Percentiles rank a stretch among this genome's conserved stretches.
phyloP scores from a whole-genome alignment of 2,329 filamentous ascomycete species.

The Furcasterigmium sp. region DNA sequence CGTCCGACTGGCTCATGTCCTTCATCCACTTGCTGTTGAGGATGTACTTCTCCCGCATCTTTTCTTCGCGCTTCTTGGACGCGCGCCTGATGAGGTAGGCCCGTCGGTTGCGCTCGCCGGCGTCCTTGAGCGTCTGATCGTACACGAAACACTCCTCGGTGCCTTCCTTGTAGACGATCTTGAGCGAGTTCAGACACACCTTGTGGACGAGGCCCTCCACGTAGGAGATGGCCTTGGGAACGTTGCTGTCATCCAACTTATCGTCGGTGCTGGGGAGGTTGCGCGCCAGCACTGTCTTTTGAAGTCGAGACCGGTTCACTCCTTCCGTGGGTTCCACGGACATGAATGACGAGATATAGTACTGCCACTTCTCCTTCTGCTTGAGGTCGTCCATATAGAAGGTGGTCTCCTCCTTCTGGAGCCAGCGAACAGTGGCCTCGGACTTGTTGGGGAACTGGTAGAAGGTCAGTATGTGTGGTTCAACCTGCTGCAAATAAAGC shows the following conservation, averaged over 20 bases:
- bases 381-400: slow-evolving; percentile 89
- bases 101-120: slow-evolving; percentile 54
- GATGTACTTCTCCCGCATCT: slow-evolving; percentile 74
- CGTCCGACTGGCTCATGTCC: slow-evolving; percentile 71
- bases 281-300: slow-evolving; percentile 64
- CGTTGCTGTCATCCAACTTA: slow-evolving; percentile 58
- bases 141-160: slow-evolving; percentile 69
- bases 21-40: slow-evolving; percentile 77
- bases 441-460: slow-evolving; percentile 60
- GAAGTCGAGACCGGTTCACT: slow-evolving; percentile 58
- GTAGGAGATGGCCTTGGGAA: slow-evolving; percentile 55
- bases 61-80: slow-evolving; percentile 60
- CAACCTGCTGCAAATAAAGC: slow-evolving; percentile 28
- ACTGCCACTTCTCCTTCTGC: slow-evolving; percentile 79
- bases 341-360: slow-evolving; percentile 90
- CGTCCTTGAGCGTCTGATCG: slow-evolving; percentile 61
- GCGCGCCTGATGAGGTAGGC: slow-evolving; percentile 47
- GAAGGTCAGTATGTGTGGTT: not conserved
- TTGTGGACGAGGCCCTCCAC: slow-evolving; percentile 65
- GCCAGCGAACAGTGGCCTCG: slow-evolving; percentile 67
- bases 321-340: slow-evolving; percentile 85
- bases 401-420: slow-evolving; percentile 65
- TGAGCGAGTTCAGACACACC: slow-evolving; percentile 73
- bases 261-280: slow-evolving; percentile 61
- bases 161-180: slow-evolving; percentile 69